Evolutionary conservation across 805 yeast species (phyloP).

Genomic region (Kockiozyma suomiensis): DNA sequence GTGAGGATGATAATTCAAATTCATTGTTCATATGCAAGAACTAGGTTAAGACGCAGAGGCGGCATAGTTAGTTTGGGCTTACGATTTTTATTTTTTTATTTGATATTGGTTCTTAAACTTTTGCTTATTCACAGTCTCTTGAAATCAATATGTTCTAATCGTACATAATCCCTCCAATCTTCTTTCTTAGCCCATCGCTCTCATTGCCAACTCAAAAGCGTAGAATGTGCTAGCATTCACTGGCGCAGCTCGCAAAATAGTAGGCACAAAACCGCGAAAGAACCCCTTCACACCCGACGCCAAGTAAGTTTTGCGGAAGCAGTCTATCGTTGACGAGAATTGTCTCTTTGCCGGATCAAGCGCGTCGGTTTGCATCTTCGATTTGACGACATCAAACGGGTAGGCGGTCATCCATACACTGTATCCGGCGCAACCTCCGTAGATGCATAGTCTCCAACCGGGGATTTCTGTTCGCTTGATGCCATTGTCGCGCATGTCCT

Average conservation of each 20-base stretch:
- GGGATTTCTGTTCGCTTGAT: slow-evolving; percentile 73
- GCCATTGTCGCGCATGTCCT: slow-evolving; percentile 52
- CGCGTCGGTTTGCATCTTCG: slow-evolving; percentile 79
- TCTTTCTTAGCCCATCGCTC: slow-evolving; percentile 43
- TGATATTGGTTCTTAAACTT: no score
- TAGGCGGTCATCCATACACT: slow-evolving; percentile 77
- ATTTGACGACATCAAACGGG: slow-evolving; percentile 90
- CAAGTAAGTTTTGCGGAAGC: slow-evolving; percentile 55
- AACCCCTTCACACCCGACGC: slow-evolving; percentile 75
- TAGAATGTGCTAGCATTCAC: slow-evolving; percentile 97
- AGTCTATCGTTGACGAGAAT: slow-evolving; percentile 62
- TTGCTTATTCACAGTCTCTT: no score
- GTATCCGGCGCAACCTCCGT: slow-evolving; percentile 91
- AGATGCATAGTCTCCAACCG: slow-evolving; percentile 81
- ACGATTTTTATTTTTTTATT: no score
- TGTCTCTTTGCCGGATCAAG: slow-evolving; percentile 60
- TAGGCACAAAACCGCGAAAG: slow-evolving; percentile 89
- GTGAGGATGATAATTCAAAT: no score
- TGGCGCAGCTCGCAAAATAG: slow-evolving; percentile 94
- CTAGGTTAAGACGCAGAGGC: no score
- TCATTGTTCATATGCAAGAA: no score
- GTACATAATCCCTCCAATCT: no score
- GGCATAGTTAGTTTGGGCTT: no score
- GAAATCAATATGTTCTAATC: no score
- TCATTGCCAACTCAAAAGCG: slow-evolving; percentile 88